Conservation (phyloP, 495 filamentous ascomycete genomes). For the Trichoderma reesei region DNA sequence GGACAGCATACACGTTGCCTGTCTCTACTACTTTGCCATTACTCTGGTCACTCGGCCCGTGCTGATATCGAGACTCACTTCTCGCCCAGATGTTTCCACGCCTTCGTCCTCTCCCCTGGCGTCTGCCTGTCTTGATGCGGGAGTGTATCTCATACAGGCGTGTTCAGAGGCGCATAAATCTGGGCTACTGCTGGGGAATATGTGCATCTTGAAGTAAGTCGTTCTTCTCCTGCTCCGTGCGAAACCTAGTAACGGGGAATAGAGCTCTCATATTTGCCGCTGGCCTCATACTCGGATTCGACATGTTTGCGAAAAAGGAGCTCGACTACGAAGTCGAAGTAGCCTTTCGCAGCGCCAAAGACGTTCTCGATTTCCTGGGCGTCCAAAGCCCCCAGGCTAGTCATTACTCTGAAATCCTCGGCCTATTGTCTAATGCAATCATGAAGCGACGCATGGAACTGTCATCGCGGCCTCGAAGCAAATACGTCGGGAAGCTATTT, state of each 20-base stretch:
- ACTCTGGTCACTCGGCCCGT: conserved; percentile 17
- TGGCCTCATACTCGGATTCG: conserved; percentile 15
- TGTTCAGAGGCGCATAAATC: conserved; percentile 10
- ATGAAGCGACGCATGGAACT: conserved; percentile 7
- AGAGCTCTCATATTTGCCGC: conserved; percentile 15
- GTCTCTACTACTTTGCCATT: conserved; percentile 18
- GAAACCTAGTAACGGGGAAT: background rate
- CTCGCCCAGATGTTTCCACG: background rate
- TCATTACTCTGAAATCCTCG: conserved; percentile 14
- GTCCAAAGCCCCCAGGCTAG: conserved; percentile 13
- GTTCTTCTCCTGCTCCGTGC: background rate
- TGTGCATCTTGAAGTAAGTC: conserved; percentile 12
- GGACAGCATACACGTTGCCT: conserved; percentile 15
- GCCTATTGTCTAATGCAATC: conserved; percentile 14
- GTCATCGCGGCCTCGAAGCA: background rate
- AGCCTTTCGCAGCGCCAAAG: conserved; percentile 11
- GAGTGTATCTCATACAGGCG: conserved; percentile 10
- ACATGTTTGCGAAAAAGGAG: conserved; percentile 13
- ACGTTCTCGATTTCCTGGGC: conserved; percentile 11
- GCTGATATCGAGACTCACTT: conserved; percentile 13
- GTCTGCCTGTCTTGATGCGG: conserved; percentile 10
- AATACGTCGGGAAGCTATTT: conserved; percentile 9
- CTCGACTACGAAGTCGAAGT: conserved; percentile 11
- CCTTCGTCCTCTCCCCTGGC: conserved; percentile 7
- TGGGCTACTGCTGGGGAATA: background rate